Base-by-base conservation (phyloP, 148 eudicot genomes). In the Gaultheria prostrata region DNA sequence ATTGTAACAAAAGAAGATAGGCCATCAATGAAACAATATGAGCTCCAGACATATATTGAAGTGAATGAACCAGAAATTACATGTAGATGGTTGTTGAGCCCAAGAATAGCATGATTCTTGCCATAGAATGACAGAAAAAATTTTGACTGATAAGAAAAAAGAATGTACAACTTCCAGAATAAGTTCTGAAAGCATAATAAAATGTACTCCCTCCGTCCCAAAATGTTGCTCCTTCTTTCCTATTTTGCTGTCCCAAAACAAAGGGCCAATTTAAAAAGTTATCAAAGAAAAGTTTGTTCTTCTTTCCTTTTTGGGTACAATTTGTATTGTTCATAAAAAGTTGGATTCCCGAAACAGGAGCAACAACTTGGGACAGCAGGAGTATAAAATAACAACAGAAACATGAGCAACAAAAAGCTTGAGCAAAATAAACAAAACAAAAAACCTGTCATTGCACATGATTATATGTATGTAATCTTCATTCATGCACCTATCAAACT, bases 1-100 rank as follows among this genome's bases (percentile, higher is more conserved):
- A 89, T 87, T 50, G 81, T 79, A 85, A 49, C 84, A 85, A 51
- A 87, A 76, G 54, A 80, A 54, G 26, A 45, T 59, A 75, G 3
- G 24, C 39, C 43, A 61, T 79, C 76, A 74, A 46, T 20, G 65
- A 73, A 80, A 67, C 53, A 76, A 67, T 35, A 67, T 28, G 15
- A 80, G 39, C 48, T 24, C 43, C 65, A 63, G 32, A 53, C 53
- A 28, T 12, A 15, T 33, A 21, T 28, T 46, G 28, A 63, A 48
- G 49, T 21, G 61, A 24, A 45, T 2, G 76, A 71, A 71, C 46
- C 50, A 59, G 72, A 15, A 65, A 43, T 35, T 24, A 24, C 50
- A 74, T 21, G 13, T 76, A 80, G 74, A 75, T 76, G 56, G 39
- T 45, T 9, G 43, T 28, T 20, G 35, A 21, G 45, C 56, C 61